Evolutionary conservation across 306 rosid species (phyloP).

Genomic region (Medicago arabica): DNA sequence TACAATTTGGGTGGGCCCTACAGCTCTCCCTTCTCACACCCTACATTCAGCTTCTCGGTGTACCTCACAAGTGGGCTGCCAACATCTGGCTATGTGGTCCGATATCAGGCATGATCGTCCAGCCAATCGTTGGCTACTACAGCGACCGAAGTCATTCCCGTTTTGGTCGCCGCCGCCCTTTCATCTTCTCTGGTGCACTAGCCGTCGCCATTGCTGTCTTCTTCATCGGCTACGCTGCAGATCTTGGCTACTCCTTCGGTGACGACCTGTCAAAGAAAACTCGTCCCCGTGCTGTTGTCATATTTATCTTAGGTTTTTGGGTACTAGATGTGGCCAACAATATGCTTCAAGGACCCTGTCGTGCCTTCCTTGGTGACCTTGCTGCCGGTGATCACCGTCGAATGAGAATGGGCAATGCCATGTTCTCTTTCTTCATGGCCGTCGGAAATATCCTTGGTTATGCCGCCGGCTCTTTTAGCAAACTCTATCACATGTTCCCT

Average conservation of each 20-base stretch:
- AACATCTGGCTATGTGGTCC: conserved; percentile 87
- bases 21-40: conserved; percentile 79
- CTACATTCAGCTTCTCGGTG: conserved; percentile 71
- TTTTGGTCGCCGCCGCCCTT: conserved; percentile 79
- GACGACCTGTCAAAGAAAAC: conserved; percentile 8
- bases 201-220: conserved; percentile 55
- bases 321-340: conserved; percentile 71
- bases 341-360: conserved; percentile 74
- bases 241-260: conserved; percentile 58
- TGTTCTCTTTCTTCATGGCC: conserved; percentile 79
- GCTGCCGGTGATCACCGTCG: conserved; percentile 46
- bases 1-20: conserved; percentile 87
- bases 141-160: conserved; percentile 69
- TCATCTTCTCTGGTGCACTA: conserved; percentile 47
- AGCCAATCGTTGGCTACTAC: conserved; percentile 70
- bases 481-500: conserved; percentile 51
- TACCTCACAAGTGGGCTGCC: conserved; percentile 70
- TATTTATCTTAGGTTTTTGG: conserved; percentile 69
- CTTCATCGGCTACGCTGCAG: conserved; percentile 77
- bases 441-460: conserved; percentile 71
- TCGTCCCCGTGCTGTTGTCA: conserved; percentile 52
- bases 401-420: conserved; percentile 41
- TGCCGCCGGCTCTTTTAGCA: conserved; percentile 57
- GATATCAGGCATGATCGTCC: conserved; percentile 70
- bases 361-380: conserved; percentile 63